These are phyloP conservation scores for Gaeumannomyces sp. DNA, from an alignment of 2,329 filamentous ascomycete species.

Conservation along the genomic window DNA sequence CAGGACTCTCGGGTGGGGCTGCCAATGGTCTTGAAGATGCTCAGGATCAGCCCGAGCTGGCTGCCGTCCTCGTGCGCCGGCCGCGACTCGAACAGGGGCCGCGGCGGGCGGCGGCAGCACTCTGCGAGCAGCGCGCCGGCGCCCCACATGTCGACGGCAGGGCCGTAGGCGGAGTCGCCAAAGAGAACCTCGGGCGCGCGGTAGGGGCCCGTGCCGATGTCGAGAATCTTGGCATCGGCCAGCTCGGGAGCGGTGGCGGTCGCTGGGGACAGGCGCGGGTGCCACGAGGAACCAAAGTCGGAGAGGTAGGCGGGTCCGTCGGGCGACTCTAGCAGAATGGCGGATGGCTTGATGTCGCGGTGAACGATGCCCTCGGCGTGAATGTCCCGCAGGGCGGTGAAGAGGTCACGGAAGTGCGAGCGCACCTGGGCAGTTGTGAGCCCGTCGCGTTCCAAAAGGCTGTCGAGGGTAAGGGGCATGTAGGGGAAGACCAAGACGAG, in stretches of 20 bases:
- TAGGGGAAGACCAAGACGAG: slow-evolving; percentile 84
- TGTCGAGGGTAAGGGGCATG: slow-evolving; percentile 64
- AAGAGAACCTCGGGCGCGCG: slow-evolving; percentile 85
- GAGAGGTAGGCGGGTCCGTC: slow-evolving; percentile 71
- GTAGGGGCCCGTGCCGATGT: slow-evolving; percentile 90
- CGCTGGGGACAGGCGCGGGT: slow-evolving; percentile 47
- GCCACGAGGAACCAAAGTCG: slow-evolving; percentile 93
- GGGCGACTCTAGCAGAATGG: slow-evolving; percentile 65
- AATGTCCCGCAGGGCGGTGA: slow-evolving; percentile 63
- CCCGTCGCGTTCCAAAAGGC: slow-evolving; percentile 49
- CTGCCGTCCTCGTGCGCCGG: slow-evolving; percentile 71
- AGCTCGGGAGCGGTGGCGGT: slow-evolving; percentile 49
- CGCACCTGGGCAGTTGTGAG: slow-evolving; percentile 18
- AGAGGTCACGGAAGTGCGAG: slow-evolving; percentile 57
- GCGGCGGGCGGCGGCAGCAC: slow-evolving; percentile 45
- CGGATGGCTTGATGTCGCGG: slow-evolving; percentile 89
- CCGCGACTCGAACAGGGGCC: slow-evolving; percentile 76
- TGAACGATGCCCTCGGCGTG: slow-evolving; percentile 78
- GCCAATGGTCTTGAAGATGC: slow-evolving; percentile 86
- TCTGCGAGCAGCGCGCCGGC: slow-evolving; percentile 81
- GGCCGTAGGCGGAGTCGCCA: slow-evolving; percentile 66
- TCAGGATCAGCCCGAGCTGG: slow-evolving; percentile 83
- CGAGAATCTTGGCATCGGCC: slow-evolving; percentile 67
- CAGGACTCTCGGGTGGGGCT: slow-evolving; percentile 75
- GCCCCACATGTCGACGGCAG: slow-evolving; percentile 81